These are phyloP conservation scores for Fusarium tjaetaba DNA, from an alignment of 2,329 filamentous ascomycete genomes.

Conservation along the genomic window DNA sequence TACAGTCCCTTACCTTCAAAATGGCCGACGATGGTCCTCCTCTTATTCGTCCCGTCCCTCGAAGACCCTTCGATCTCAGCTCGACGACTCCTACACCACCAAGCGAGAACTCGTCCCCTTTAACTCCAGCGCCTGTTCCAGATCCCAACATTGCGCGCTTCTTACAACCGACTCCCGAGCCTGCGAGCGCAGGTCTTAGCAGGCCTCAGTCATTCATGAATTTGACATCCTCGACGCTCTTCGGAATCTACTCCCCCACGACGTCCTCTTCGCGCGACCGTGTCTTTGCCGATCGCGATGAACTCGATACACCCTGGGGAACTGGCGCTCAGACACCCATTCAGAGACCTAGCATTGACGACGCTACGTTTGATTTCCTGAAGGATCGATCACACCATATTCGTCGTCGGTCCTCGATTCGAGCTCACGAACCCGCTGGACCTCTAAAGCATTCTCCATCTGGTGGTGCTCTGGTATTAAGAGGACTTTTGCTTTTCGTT, in stretches of 20 bases:
- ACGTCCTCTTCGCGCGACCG: conserved; percentile 64
- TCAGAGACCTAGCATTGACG: conserved; percentile 55
- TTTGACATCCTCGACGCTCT: conserved; percentile 87
- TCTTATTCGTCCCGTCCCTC: conserved; percentile 75
- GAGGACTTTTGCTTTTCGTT: conserved; percentile 74
- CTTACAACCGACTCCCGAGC: conserved; percentile 53
- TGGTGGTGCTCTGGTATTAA: conserved; percentile 62
- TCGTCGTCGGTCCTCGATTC: conserved; percentile 51
- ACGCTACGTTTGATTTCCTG: conserved; percentile 57
- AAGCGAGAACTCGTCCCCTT: conserved; percentile 43
- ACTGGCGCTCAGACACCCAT: conserved; percentile 78
- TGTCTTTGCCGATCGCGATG: conserved; percentile 57
- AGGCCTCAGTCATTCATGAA: conserved; percentile 84
- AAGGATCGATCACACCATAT: conserved; percentile 50
- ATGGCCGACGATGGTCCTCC: conserved; percentile 60
- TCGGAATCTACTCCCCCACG: conserved; percentile 86
- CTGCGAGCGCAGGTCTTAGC: conserved; percentile 57
- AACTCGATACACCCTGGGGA: conserved; percentile 78
- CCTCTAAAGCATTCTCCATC: conserved; percentile 43
- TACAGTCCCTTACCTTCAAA: neutral
- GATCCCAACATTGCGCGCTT: conserved; percentile 49
- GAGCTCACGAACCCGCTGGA: conserved; percentile 37
- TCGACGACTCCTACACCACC: conserved; percentile 59
- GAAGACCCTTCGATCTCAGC: conserved; percentile 74
- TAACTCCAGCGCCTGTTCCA: conserved; percentile 29